Conservation (phyloP, 371 early-diverging fungal genomes). For the Phascolomyces articulosus region DNA sequence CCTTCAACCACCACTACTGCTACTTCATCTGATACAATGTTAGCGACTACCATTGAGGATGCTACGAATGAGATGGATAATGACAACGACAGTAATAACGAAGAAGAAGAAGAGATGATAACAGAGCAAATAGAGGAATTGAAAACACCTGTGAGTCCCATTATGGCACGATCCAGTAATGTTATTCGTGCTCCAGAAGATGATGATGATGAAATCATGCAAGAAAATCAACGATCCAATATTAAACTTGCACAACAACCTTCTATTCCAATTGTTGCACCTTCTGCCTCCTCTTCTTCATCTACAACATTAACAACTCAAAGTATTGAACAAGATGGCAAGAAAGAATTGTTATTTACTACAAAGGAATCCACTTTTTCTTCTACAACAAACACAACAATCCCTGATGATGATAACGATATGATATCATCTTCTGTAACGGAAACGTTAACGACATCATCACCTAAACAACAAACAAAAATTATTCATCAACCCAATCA, state of each 20-base stretch:
- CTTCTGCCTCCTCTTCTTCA: neutral
- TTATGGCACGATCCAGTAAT: neutral
- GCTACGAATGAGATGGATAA: neutral
- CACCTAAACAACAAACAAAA: neutral
- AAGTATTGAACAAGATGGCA: too few relatives aligned
- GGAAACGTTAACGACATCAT: neutral
- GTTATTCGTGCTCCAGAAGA: neutral
- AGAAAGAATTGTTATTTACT: too few relatives aligned
- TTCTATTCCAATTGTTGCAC: neutral
- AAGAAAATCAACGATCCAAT: neutral
- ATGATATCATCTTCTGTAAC: too few relatives aligned
- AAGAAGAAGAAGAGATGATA: neutral
- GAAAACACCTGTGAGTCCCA: neutral
- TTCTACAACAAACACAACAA: too few relatives aligned
- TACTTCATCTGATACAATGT: neutral
- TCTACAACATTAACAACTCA: neutral
- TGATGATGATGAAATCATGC: neutral
- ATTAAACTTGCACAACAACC: neutral
- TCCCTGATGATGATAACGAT: too few relatives aligned
- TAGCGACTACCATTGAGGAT: too few relatives aligned
- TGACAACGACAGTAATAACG: neutral
- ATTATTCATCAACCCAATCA: neutral
- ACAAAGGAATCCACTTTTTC: too few relatives aligned
- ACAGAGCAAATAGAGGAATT: neutral
- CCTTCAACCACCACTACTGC: slow-evolving; percentile 20